These are phyloP conservation scores for Penicillium brevicompactum DNA, from an alignment of 2,329 filamentous ascomycete genomes.

Conservation along the genomic window DNA sequence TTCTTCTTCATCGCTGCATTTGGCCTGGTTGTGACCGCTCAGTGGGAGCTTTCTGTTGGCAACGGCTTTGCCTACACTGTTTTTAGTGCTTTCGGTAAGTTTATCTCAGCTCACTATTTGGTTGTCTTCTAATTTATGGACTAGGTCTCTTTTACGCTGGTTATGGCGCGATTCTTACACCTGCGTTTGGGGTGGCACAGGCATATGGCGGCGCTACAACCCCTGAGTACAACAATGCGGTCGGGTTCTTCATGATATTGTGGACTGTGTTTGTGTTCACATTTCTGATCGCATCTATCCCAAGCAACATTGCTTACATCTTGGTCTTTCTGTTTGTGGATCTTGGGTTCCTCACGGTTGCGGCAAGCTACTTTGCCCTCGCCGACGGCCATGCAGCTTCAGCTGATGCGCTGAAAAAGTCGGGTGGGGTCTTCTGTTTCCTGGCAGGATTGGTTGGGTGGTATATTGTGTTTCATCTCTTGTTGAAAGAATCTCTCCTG, in stretches of 20 bases:
- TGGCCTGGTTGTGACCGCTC: constrained; percentile 57
- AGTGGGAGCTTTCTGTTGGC: constrained; percentile 58
- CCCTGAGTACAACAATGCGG: constrained; percentile 50
- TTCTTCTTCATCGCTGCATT: constrained; percentile 57
- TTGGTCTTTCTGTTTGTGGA: neutral
- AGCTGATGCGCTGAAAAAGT: constrained; percentile 3
- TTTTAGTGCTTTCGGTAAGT: constrained; percentile 55
- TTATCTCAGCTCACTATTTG: neutral
- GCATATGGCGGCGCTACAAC: constrained; percentile 47
- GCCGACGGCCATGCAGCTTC: constrained; percentile 1
- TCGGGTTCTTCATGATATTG: constrained; percentile 53
- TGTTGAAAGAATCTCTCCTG: constrained; percentile 44
- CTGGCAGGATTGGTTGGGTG: constrained; percentile 50
- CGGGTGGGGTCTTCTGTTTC: constrained; percentile 52
- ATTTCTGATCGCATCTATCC: constrained; percentile 30
- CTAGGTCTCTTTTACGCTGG: constrained; percentile 54
- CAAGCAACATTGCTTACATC: neutral
- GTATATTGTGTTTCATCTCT: constrained; percentile 48
- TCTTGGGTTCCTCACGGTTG: neutral
- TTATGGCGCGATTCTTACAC: constrained; percentile 52
- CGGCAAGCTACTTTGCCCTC: neutral
- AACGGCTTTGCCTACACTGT: constrained; percentile 59
- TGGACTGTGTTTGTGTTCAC: constrained; percentile 53
- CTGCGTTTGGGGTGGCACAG: constrained; percentile 48
- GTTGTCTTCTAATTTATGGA: neutral